Conservation (phyloP, 2,329 filamentous ascomycete species). For the Thielaviopsis musarum region DNA sequence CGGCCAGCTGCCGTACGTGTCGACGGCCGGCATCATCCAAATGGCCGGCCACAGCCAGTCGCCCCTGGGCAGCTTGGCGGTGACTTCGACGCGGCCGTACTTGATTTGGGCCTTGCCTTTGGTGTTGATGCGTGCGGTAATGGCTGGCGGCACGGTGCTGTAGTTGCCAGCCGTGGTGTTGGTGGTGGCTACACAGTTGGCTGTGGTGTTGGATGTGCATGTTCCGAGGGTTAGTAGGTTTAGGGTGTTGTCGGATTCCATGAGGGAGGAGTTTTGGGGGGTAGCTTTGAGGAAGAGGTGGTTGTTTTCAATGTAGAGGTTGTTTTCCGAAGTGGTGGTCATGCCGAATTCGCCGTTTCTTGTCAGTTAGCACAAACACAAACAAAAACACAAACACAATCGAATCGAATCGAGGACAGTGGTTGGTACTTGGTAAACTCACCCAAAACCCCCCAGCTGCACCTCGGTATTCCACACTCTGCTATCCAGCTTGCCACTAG, state of each 20-base stretch:
- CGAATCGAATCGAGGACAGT: too few species aligned
- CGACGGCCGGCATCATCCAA: slow-evolving; percentile 65
- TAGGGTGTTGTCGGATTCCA: slow-evolving; percentile 49
- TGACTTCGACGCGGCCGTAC: slow-evolving; percentile 69
- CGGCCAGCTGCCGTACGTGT: slow-evolving; percentile 63
- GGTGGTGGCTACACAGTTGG: slow-evolving; percentile 49
- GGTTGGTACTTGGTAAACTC: too few species aligned
- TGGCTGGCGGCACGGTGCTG: slow-evolving; percentile 60
- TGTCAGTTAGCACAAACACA: neutral
- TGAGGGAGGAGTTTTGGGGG: slow-evolving; percentile 48
- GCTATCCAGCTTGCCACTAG: slow-evolving; percentile 33
- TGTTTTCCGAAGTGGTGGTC: slow-evolving; percentile 56
- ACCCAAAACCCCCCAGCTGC: slow-evolving; percentile 62
- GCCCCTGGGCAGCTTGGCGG: slow-evolving; percentile 55
- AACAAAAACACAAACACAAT: too few species aligned
- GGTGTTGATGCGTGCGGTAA: slow-evolving; percentile 64
- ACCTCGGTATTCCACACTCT: slow-evolving; percentile 59
- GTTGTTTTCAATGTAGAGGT: slow-evolving; percentile 55
- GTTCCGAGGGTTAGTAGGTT: slow-evolving; percentile 48
- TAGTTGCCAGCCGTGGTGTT: slow-evolving; percentile 55
- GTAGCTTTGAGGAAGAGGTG: slow-evolving; percentile 62
- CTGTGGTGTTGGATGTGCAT: slow-evolving; percentile 44
- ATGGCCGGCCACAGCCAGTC: slow-evolving; percentile 92
- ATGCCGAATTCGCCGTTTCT: slow-evolving; percentile 70
- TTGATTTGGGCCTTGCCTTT: slow-evolving; percentile 53